Conservation (phyloP, 2,329 filamentous ascomycete species). For the Trichoderma pleuroti region DNA sequence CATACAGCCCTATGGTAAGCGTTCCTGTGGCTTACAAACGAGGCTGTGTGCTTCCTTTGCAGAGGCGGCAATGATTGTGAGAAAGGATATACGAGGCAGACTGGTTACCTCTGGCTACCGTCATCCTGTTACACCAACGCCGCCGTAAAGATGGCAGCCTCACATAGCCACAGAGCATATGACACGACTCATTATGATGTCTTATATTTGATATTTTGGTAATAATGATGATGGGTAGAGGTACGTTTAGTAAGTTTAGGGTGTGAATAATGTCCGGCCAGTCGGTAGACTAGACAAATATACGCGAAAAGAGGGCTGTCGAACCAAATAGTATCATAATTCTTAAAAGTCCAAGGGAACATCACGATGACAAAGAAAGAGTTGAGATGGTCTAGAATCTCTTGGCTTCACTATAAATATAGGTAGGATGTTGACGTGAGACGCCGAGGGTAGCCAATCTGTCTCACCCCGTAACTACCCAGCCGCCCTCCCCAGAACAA, state of each 20-base stretch:
- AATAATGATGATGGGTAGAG: neutral
- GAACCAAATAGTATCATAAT: neutral
- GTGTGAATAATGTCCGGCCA: neutral
- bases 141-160: neutral
- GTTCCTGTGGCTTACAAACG: neutral
- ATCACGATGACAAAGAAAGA: neutral
- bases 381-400: neutral
- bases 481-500: neutral
- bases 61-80: neutral
- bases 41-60: neutral
- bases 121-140: neutral
- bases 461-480: neutral
- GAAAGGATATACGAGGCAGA: neutral
- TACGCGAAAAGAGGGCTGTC: fast-evolving
- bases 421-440: neutral
- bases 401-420: neutral
- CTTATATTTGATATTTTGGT: neutral
- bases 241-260: neutral
- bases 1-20: neutral
- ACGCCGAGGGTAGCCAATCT: neutral
- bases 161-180: neutral
- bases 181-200: neutral
- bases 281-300: neutral
- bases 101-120: neutral
- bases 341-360: fast-evolving